These are phyloP conservation scores for Colletotrichum higginsianum DNA, from an alignment of 2,329 filamentous ascomycete genomes.

Conservation along the genomic window DNA sequence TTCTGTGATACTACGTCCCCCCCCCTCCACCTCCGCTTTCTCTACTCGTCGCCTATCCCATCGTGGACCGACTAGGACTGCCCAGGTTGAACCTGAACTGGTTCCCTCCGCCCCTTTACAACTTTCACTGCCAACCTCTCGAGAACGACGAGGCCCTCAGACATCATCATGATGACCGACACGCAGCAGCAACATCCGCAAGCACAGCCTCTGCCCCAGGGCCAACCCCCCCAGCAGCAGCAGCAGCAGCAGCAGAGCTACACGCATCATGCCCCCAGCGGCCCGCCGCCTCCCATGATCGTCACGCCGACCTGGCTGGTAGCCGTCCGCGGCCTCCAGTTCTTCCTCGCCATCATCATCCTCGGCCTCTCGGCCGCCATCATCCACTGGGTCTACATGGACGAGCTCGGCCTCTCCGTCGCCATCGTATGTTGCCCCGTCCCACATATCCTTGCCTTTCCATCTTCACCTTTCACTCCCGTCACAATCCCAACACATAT, in stretches of 20 bases:
- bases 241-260: conserved; percentile 11
- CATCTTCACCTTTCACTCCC: background rate
- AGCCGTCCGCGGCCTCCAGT: conserved; percentile 56
- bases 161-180: conserved; percentile 14
- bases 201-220: background rate
- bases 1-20: background rate
- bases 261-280: background rate
- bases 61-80: background rate
- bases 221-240: background rate
- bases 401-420: conserved; percentile 58
- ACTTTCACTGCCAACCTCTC: background rate
- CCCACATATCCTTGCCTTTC: background rate
- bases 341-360: conserved; percentile 59
- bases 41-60: background rate
- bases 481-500: conserved; percentile 24
- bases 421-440: conserved; percentile 55
- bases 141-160: background rate
- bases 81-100: background rate
- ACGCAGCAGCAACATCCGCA: conserved; percentile 23
- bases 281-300: conserved; percentile 50
- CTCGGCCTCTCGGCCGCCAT: conserved; percentile 59
- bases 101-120: background rate
- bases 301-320: conserved; percentile 61
- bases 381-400: conserved; percentile 58
- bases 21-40: background rate